A percentile compares a stretch with the other conserved stretches of the same genome.
These are phyloP conservation scores for Yamadazyma siamensis DNA, from an alignment of 1,139 yeast species.

Conservation along the genomic window DNA sequence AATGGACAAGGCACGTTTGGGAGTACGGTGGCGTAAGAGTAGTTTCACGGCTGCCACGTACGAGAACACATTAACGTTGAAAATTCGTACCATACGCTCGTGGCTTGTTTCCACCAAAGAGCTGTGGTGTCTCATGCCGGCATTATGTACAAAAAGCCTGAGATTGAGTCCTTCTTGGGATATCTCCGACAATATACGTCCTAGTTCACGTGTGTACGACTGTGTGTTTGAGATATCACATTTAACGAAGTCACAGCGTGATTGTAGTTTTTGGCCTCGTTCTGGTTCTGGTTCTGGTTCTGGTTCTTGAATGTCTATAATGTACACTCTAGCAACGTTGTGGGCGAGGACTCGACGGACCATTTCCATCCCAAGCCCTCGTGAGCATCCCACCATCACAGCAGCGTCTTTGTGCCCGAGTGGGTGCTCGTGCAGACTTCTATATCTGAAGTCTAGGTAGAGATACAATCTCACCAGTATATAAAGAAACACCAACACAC, in stretches of 20 bases:
- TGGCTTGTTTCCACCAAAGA: slow-evolving; percentile 34
- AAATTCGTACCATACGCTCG: slow-evolving; percentile 30
- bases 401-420: slow-evolving; percentile 28
- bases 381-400: slow-evolving; percentile 63
- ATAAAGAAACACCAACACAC: no score
- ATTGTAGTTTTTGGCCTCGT: no score
- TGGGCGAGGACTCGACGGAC: slow-evolving; percentile 18
- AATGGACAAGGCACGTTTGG: slow-evolving; percentile 39
- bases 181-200: no score
- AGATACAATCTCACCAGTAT: no score
- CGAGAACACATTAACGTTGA: slow-evolving; percentile 56
- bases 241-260: slow-evolving; percentile 24
- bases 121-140: slow-evolving; percentile 60
- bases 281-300: slow-evolving; percentile 3
- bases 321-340: slow-evolving; percentile 34
- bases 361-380: slow-evolving; percentile 55
- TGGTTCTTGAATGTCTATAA: slow-evolving; percentile 47
- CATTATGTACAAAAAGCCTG: slow-evolving; percentile 66
- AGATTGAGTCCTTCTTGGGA: no score
- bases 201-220: no score
- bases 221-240: slow-evolving; percentile 66
- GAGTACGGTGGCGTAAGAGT: slow-evolving; percentile 7
- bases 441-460: no score
- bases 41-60: slow-evolving; percentile 49
- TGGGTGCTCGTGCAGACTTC: no score